Base-by-base conservation (phyloP, 1,139 yeast species). In the Scheffersomyces titani region DNA sequence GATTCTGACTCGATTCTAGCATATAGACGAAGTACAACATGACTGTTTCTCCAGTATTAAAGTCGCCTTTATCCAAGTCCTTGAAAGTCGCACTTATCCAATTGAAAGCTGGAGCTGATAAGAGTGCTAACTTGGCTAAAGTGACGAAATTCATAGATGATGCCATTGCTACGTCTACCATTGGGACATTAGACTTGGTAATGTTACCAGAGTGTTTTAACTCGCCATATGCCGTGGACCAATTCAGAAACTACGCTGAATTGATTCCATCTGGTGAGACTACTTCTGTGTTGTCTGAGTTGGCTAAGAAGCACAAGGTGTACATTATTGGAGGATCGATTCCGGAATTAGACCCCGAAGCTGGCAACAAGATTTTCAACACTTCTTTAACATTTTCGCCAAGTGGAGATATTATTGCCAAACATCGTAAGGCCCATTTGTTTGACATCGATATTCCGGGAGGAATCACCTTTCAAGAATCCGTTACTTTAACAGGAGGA, bases 131-230 rank as follows among this genome's bases (percentile, higher is more conserved):
- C 68, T 73, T 88, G 60, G 65, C 73, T 52, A 84, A 85, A 62
- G 89, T 85, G 0, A 74, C 78, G 46, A 73, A 73, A 22, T 81
- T 75, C 61, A 78, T 86, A 48, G 78, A 76, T 49, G 77, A 76
- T 44, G 91, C 92, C 3, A 71, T 85, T 22, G 58, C 65, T 3
- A 74, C 80, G 52, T 77, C 86, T 45, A 84, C 85, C 44, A 75
- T 78, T 47, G 78, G 70, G 2, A 69, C 68, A 52, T 61, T 88
- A 19, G 89, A 88, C 62, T 73, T 87, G 57, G 82, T 89, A n/a
- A 88, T 89, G 70, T 76, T 89, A 52, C 96, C 96, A 5, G 98
- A 94, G 75, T 93, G 98, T 74, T 94, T 93, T 83, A 93, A 93
- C 72, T 90, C 98, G 1, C 98, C 98, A 5, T 94, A 94, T 68